Evolutionary conservation across 73 alveolate species (phyloP), one percentile per base, ranked within the genome.

Genomic region (Uronychia setigera): DNA sequence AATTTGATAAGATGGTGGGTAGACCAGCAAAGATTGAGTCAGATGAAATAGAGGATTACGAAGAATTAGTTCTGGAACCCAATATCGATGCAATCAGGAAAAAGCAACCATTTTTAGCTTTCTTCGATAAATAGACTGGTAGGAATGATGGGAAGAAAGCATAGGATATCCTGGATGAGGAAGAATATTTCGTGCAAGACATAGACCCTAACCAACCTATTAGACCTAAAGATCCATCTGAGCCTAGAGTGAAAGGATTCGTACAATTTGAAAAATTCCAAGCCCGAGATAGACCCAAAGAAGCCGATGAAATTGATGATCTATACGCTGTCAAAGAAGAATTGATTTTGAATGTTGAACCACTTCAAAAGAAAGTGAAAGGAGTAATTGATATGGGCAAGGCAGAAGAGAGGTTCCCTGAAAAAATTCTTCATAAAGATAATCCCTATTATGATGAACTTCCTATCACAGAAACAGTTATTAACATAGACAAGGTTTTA

Each of bases 1-100:
- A 92, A 67, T 92, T 92, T 83, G 96, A 88, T 25, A 92, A 88
- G 60, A 29, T 85, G 77, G 33, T 88, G n/a, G 92, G 87, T 29
- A 58, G 96, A 31, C 92, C 92, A 35, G 87, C 82, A 74, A 80
- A 83, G 19, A 46, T 46, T 57, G 94, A 82, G 9, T 67, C 82
- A 9, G 92, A 59, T 13, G 89, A 92, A 33, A 28, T 77, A 0
- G 60, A 83, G 25, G 86, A 87, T 0, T 83, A 83, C 29, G 87
- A 92, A 59, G 90, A 83, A 33, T 76, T 87, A 0, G 26, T 88
- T 0, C 33, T 87, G 58, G 94, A 92, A 58, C 94, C 94, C 33
- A 92, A 92, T 32, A 78, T 82, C 59, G 94, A 87, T 32, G 83
- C 77, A 30, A 82, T 92, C 35, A 87, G 85, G 83, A 82, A 87